These are phyloP conservation scores for Echium plantagineum DNA, from an alignment of 257 asterid species.

Conservation along the genomic window DNA sequence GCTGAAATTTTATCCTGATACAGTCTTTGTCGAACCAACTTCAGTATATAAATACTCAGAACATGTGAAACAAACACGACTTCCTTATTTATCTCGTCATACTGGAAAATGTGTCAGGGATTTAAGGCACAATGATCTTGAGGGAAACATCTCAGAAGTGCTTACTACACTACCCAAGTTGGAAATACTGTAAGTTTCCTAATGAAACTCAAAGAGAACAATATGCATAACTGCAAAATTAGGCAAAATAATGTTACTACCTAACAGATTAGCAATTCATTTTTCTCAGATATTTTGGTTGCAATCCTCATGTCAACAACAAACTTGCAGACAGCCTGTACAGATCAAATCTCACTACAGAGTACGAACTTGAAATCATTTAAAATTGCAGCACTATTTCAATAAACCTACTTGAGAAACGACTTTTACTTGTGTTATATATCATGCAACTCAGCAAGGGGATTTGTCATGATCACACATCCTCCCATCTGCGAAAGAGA, in stretches of 20 bases:
- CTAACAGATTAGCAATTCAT: not conserved
- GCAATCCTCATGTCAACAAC: slow-evolving; percentile 32
- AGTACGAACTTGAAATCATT: slow-evolving; percentile 32
- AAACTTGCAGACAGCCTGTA: slow-evolving; percentile 19
- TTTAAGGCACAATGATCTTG: slow-evolving; percentile 50
- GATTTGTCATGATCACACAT: slow-evolving; percentile 20
- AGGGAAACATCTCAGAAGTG: slow-evolving; percentile 33
- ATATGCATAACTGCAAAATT: not conserved
- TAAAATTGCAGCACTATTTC: not conserved
- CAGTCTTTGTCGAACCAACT: too few relatives aligned
- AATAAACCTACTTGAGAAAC: slow-evolving; percentile 2
- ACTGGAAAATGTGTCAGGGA: slow-evolving; percentile 31
- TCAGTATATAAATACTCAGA: not conserved
- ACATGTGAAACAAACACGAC: not conserved
- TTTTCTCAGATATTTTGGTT: slow-evolving; percentile 40
- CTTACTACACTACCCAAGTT: slow-evolving; percentile 25
- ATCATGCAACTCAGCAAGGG: slow-evolving; percentile 34
- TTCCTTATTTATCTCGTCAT: slow-evolving; percentile 1
- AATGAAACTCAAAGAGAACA: not conserved
- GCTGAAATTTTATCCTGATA: too few relatives aligned
- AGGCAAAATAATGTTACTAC: not conserved
- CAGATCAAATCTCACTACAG: slow-evolving; percentile 39
- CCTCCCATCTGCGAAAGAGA: slow-evolving; percentile 24
- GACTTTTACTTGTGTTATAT: slow-evolving; percentile 15
- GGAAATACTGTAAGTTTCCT: slow-evolving; percentile 35